Base-by-base conservation (phyloP, 345 rosid species). In the Rubroshorea leprosula region DNA sequence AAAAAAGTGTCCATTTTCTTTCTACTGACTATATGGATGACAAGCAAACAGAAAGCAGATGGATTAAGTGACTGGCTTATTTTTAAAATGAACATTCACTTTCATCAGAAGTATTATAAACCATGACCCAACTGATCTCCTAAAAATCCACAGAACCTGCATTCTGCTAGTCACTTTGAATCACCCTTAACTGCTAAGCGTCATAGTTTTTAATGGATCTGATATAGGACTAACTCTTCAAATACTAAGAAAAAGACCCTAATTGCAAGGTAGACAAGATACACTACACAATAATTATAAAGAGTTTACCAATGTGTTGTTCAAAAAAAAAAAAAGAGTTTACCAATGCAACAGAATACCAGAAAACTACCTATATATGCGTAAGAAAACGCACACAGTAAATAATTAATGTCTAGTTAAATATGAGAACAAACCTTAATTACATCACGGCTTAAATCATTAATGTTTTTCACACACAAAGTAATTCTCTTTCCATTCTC, bases 401-500 rank as follows among this genome's bases (percentile, higher is more conserved):
- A 17, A 51, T 41, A 51, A 13, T 47, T 24, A 51, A 1, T n/a
- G 7, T 45, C 17, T 10, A 13, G 26, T 43, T 45, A 2, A 58
- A 17, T 0, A 26, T 8, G 23, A 44, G 44, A 50, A 62, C 69
- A 61, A 60, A 92, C 98, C 97, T 92, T 92, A 63, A 89, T 84
- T 17, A 86, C 85, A 66, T 89, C 96, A 65, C 98, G 87, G 76
- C 93, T 86, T 41, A 92, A 77, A 72, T 92, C 97, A 19, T 76
- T 29, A 18, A 68, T 39, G 57, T 77, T 75, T 72, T 63, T 78
- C 58, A 83, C 97, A 64, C 6, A 56, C 7, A 92, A 76, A 43
- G 81, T 78, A 21, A 86, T 80, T 72, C 49, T 84, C 70, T 86
- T 92, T 51, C 95, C 98, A 72, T 83, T 92, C 45, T 83, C 81